Base-by-base conservation (phyloP, 2,329 filamentous ascomycete genomes). In the Pseudodiploospora longispora region DNA sequence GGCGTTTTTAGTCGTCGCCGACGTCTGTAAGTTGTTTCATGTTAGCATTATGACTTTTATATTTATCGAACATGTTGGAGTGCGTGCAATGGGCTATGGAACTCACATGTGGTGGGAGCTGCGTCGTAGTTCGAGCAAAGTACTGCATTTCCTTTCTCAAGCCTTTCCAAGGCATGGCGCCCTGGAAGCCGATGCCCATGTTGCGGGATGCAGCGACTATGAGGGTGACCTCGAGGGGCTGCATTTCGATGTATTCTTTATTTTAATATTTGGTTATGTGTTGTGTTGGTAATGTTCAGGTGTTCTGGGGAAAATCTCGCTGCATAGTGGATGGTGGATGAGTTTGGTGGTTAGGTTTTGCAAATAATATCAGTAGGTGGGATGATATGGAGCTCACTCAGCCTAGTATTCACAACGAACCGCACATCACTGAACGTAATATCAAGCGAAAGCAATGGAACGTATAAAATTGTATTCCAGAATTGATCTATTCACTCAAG, bases 111-210 rank as follows among this genome's bases (percentile, higher is more conserved):
- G 62, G 52, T 27, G 74, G 70, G 0, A 78, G 61, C 10, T 83
- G 79, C 55, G 86, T 88, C 3, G 91, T 97, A 35, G 95, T 84
- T 47, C 90, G 83, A 12, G 88, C 85, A 63, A 98, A 98, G 64
- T 95, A 97, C 34, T 82, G 81, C 88, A 98, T 95, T 67, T 98
- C 93, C 50, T 85, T 82, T 64, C 82, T 87, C 31, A 97, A 76
- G 36, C 85, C 84, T 0, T 84, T 87, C 93, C 93, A 98, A 4
- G 93, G 93, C 43, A 98, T 79, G 4, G 73, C 76, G 48, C 88
- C 88, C 47, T 75, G 73, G 38, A 78, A 74, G 47, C 93, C 93
- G 57, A 98, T 97, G 61, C 93, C 93, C 72, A 96, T 87, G 56
- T 73, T 79, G 42, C 83, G 82, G n/a, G 90, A 95, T 12, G 90